phyloP scores from a whole-genome alignment of 2,329 filamentous ascomycete genomes.

The Alternaria conjuncta region DNA sequence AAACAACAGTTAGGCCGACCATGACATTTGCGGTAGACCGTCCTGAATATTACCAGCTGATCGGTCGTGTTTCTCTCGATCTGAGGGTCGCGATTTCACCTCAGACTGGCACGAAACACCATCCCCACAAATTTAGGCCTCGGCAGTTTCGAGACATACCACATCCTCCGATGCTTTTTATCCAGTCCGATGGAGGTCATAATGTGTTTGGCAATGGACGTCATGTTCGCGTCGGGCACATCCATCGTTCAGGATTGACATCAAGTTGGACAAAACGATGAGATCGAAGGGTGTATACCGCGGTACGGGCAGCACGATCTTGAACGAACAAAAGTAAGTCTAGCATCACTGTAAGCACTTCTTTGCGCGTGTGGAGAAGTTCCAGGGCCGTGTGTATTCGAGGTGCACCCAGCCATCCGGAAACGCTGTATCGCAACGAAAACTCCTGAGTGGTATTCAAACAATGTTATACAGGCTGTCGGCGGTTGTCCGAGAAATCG shows the following conservation, averaged over 20 bases:
- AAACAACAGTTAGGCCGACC: not conserved
- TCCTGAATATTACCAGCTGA: not conserved
- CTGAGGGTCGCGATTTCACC: not conserved
- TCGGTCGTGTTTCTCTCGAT: not conserved
- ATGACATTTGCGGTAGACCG: not conserved
- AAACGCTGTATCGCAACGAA: not conserved
- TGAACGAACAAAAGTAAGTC: not conserved
- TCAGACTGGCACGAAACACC: not conserved
- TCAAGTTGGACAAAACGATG: not conserved
- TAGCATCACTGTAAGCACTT: not conserved
- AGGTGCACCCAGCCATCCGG: accelerated
- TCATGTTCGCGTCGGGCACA: not conserved
- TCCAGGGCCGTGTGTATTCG: not conserved
- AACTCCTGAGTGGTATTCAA: slow-evolving; percentile 1
- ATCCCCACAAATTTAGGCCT: not conserved
- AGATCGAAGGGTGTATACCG: not conserved
- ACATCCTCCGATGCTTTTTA: not conserved
- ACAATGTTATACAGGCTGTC: slow-evolving; percentile 7
- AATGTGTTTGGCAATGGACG: not conserved
- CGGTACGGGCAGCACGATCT: not conserved
- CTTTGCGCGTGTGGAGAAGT: not conserved
- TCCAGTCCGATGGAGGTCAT: accelerated
- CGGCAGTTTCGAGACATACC: not conserved
- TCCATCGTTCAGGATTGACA: not conserved
- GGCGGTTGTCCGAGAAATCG: not conserved